Evolutionary conservation across 129 eudicot genomes (phyloP), one percentile per base, ranked within the genome.

Genomic region (Flaveria brownii): DNA sequence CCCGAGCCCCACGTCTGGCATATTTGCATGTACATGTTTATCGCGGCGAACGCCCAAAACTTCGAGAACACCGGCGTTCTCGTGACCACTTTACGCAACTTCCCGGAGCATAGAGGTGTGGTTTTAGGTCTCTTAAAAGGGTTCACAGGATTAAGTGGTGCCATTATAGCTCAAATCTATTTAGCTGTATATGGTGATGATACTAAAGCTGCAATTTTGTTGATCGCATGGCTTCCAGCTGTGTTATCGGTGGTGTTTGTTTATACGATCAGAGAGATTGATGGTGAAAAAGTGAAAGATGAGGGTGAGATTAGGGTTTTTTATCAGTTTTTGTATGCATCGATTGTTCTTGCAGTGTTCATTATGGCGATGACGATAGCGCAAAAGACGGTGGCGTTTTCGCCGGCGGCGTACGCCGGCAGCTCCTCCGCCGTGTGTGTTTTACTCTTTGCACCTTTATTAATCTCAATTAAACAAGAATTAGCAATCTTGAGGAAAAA

Each of bases 161-260:
- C 97, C 9, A 85, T 93, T 17, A 69, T 93, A 62, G 88, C 97
- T 7, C 98, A 93, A 60, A 39, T 93, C 18, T 93, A 88, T 49
- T 55, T 81, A 28, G 98, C 97, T 3, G 78, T 94, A 0, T 91
- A 91, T 43, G 98, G 98, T 1, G 74, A 83, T 26, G 97, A 93
- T 68, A 77, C 93, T 0, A 88, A 87, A 33, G 79, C 90, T 0
- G 78, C 91, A 5, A 89, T 94, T 10, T 78, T 91, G 0, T 82
- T 94, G 14, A 87, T 94, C 5, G 97, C 91, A 6, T 94, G 98
- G 97, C 91, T 94, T 6, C 98, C 97, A 0, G 96, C 98, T 1
- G 98, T 86, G 1, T 11, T 91, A 5, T 87, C 90, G 1, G 82
- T 88, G 45, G 83, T 86, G 23, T 91, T 91, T 3, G 90, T 88